Conservation (phyloP, 2,329 filamentous ascomycete species). For the Zasmidium citrigriseum region DNA sequence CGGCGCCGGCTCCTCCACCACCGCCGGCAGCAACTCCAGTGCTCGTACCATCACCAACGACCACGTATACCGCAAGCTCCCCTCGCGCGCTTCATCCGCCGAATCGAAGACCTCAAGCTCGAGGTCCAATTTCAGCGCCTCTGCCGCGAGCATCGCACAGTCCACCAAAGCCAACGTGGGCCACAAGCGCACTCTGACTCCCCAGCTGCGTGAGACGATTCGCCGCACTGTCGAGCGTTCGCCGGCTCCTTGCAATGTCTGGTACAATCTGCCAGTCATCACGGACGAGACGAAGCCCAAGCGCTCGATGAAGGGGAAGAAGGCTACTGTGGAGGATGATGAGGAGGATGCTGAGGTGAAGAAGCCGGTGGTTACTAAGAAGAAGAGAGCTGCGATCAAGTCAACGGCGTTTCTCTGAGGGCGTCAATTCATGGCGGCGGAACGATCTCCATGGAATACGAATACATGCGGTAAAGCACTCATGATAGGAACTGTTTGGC, state of each 20-base stretch:
- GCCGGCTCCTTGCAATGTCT: not conserved
- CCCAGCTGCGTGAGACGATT: not conserved
- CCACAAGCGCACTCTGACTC: not conserved
- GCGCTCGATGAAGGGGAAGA: not conserved
- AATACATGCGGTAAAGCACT: too few relatives aligned
- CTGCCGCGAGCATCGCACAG: not conserved
- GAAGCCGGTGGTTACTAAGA: not conserved
- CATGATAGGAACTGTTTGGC: too few relatives aligned
- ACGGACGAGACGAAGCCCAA: not conserved
- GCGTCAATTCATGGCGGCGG: too few relatives aligned
- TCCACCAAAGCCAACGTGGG: not conserved
- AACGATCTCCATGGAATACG: too few relatives aligned
- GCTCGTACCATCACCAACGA: too few relatives aligned
- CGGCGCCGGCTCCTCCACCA: too few relatives aligned
- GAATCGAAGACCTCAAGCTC: not conserved
- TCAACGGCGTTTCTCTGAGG: not conserved
- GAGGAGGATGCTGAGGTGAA: not conserved
- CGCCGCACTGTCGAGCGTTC: not conserved
- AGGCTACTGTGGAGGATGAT: not conserved
- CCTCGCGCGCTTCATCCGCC: too few relatives aligned
- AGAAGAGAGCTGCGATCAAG: not conserved
- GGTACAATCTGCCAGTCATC: not conserved
- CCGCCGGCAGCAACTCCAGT: too few relatives aligned
- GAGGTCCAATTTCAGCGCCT: too few relatives aligned
- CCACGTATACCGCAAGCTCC: too few relatives aligned